A percentile compares a stretch with the other conserved stretches of the same genome.
phyloP scores from a whole-genome alignment of 2,329 filamentous ascomycete species.

The Arthroderma sp. region DNA sequence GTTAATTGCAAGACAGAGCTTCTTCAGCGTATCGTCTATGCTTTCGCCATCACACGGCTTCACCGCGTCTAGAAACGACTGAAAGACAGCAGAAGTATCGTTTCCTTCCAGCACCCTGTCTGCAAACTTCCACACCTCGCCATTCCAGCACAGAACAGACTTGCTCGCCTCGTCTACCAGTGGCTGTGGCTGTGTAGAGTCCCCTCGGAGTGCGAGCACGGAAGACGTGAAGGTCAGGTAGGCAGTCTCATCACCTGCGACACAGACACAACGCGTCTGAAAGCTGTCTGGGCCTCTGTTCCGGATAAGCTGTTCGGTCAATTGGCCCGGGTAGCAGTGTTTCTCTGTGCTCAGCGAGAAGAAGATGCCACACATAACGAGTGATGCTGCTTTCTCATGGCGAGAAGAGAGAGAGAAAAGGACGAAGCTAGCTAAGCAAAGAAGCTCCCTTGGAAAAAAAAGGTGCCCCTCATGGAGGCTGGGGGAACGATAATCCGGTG shows the following conservation, averaged over 20 bases:
- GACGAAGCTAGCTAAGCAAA: too few relatives aligned
- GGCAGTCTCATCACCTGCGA: conserved; percentile 6
- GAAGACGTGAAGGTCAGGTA: conserved; percentile 57
- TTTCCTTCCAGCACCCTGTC: conserved; percentile 53
- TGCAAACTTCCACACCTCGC: conserved; percentile 75
- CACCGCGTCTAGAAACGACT: conserved; percentile 41
- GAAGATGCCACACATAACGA: conserved; percentile 41
- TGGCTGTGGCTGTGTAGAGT: conserved; percentile 59
- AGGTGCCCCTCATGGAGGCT: not conserved
- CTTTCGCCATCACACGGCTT: conserved; percentile 9
- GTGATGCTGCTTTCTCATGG: not conserved
- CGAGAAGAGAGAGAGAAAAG: too few relatives aligned
- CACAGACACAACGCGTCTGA: conserved; percentile 22
- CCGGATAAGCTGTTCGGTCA: conserved; percentile 25
- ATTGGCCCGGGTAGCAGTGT: conserved; percentile 22
- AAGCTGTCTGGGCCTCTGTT: conserved; percentile 37
- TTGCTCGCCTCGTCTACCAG: conserved; percentile 45
- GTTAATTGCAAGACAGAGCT: conserved; percentile 40
- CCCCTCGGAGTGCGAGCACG: conserved; percentile 79
- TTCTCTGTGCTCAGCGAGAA: conserved; percentile 34
- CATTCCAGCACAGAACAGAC: conserved; percentile 87
- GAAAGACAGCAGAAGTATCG: conserved; percentile 62
- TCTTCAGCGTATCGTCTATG: conserved; percentile 18
- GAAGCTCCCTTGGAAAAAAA: not conserved
- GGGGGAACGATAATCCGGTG: not conserved